Evolutionary conservation across 345 rosid species (phyloP).

Genomic region (Leavenworthia alabamica): DNA sequence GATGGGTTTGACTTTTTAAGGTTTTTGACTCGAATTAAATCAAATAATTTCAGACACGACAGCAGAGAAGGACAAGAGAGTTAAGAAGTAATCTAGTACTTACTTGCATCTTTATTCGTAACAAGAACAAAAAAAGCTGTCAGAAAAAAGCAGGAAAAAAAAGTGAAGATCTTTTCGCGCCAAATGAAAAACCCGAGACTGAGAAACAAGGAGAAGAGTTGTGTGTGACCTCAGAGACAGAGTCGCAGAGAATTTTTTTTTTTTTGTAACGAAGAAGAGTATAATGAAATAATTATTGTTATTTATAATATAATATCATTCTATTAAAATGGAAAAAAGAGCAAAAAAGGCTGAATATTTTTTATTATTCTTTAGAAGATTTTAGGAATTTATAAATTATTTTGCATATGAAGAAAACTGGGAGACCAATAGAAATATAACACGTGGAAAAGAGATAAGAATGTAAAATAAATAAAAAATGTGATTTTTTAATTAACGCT

Average conservation of each 20-base stretch:
- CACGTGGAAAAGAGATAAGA: not conserved
- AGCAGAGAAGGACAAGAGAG: not conserved
- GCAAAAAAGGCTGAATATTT: conserved; percentile 11
- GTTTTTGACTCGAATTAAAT: not conserved
- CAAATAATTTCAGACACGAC: conserved; percentile 10
- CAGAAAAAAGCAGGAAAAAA: not conserved
- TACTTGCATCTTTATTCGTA: conserved; percentile 25
- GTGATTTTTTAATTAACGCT: not conserved
- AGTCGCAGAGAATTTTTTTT: not conserved
- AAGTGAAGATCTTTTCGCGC: conserved; percentile 17
- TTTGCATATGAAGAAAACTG: not conserved
- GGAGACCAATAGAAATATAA: not conserved
- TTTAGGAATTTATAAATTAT: not conserved
- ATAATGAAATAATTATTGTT: conserved; percentile 13
- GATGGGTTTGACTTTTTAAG: not conserved
- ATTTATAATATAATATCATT: conserved; percentile 12
- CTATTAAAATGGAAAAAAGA: not conserved
- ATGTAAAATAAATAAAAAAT: not conserved
- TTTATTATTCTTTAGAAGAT: not conserved
- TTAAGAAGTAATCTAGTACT: conserved; percentile 7
- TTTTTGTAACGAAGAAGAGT: not conserved
- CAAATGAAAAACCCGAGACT: conserved; percentile 11
- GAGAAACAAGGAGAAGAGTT: conserved; percentile 19
- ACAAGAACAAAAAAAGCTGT: not conserved
- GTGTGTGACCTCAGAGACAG: conserved; percentile 5